Base-by-base conservation (phyloP, 495 filamentous ascomycete genomes). In the Aspergillus bridgeri region DNA sequence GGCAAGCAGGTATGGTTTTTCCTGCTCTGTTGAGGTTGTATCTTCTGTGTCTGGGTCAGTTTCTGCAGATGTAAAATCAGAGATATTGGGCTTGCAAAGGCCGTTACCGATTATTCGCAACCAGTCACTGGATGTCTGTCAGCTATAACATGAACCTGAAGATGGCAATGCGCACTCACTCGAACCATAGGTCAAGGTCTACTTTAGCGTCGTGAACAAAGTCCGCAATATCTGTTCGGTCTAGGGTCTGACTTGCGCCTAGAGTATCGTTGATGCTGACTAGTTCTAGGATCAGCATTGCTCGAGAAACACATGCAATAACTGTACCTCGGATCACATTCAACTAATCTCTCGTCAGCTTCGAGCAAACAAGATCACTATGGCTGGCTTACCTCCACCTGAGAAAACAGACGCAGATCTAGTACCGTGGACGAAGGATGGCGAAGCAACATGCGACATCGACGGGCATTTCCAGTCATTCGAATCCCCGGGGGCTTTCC, bases 341-440 rank as follows among this genome's bases (percentile, higher is more conserved):
- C 53, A 76, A 65, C 76, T 74, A 23, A 2, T 15, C 15, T 25
- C 11, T 0, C n/a, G 21, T 50, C 17, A 25, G 4, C n/a, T 1
- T 21, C 44, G 4, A 0, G 9, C 20, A 20, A 11, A 1, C 17
- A 9, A 47, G 21, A 47, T 8, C 9, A n/a, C 11, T 15, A 20
- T 22, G 4, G 0, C 15, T 5, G 19, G 24, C 56, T 52, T 61
- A 82, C 75, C 70, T 82, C 79, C 19, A 82, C 76, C 54, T 82
- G 79, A 47, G 79, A 76, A 27, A 80, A 72, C 5, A 82, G 48
- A 23, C 79, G 72, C n/a, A 82, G 61, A 64, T 82, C 79, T 25
- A 81, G 60, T 3, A 73, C 54, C 1, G 75, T 79, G 0, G 73
- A 70, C 1, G 69, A 68, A 0, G 73, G 69, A 60, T 81, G 76